Evolutionary conservation across 768 basidiomycete genomes (phyloP).

Genomic region (Trametes cingulata): DNA sequence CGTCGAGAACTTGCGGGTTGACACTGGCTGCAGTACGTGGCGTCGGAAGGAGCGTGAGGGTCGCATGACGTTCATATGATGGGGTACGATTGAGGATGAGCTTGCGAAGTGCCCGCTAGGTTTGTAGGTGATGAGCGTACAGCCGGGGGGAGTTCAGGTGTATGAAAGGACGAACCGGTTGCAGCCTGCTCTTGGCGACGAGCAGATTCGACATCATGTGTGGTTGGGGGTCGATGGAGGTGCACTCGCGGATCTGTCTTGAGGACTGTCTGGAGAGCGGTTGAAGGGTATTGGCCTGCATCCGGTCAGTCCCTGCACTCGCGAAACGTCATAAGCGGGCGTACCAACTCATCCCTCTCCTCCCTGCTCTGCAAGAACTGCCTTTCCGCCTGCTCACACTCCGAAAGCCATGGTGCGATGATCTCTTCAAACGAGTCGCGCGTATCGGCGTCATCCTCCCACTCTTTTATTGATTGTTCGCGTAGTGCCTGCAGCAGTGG

Average conservation of each 20-base stretch:
- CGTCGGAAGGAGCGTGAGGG: slow-evolving; percentile 40
- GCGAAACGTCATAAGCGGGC: background rate
- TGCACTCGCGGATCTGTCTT: background rate
- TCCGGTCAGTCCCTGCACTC: background rate
- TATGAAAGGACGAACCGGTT: background rate
- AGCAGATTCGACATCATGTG: background rate
- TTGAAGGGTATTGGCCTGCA: background rate
- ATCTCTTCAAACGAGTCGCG: slow-evolving; percentile 36
- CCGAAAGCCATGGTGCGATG: slow-evolving; percentile 36
- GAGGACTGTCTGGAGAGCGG: background rate
- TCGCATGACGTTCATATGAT: background rate
- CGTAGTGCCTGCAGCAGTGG: slow-evolving; percentile 10
- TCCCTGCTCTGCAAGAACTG: slow-evolving; percentile 25
- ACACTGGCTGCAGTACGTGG: slow-evolving; percentile 27
- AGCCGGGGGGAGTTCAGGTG: background rate
- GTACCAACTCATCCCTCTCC: slow-evolving; percentile 27
- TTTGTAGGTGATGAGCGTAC: background rate
- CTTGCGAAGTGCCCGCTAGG: slow-evolving; percentile 13
- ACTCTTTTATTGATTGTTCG: background rate
- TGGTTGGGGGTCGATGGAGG: too few species aligned
- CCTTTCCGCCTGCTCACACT: slow-evolving; percentile 36
- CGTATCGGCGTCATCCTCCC: background rate
- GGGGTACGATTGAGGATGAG: slow-evolving; percentile 4
- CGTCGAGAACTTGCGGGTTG: slow-evolving; percentile 44
- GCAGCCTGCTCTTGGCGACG: background rate